These are phyloP conservation scores for Leptomonas seymouri DNA, from an alignment of 208 protist species.

Conservation along the genomic window DNA sequence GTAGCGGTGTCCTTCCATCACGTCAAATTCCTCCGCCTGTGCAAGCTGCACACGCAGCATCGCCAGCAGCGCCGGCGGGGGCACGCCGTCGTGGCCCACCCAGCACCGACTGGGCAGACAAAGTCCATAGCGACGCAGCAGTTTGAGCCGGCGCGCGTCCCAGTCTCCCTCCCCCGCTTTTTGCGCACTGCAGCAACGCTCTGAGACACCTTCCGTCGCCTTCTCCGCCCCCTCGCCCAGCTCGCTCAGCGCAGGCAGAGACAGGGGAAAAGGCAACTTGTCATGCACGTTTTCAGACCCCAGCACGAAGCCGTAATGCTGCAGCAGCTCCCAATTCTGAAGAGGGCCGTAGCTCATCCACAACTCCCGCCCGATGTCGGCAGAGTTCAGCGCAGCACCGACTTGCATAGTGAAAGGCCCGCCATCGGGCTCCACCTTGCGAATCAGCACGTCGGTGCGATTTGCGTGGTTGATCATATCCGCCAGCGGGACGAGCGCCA, in stretches of 20 bases:
- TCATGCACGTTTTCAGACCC: conserved; percentile 74
- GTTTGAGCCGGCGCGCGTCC: conserved; percentile 48
- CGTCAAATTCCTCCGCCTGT: conserved; percentile 64
- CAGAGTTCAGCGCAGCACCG: conserved; percentile 55
- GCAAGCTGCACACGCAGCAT: conserved; percentile 82
- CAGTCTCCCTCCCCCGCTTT: conserved; percentile 29
- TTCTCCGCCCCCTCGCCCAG: conserved; percentile 1
- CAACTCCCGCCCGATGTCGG: conserved; percentile 76
- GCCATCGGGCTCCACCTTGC: conserved; percentile 60
- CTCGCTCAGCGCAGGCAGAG: conserved; percentile 10
- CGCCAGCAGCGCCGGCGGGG: conserved; percentile 65
- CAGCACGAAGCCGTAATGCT: conserved; percentile 92
- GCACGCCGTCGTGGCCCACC: conserved; percentile 58
- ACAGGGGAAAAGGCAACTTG: conserved; percentile 82
- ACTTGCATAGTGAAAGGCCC: conserved; percentile 86
- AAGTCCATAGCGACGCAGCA: conserved; percentile 59
- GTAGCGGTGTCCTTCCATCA: conserved; percentile 48
- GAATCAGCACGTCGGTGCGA: conserved; percentile 76
- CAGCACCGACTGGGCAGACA: conserved; percentile 61
- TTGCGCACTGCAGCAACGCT: not conserved
- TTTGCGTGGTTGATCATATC: conserved; percentile 93
- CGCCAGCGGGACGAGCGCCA: conserved; percentile 80
- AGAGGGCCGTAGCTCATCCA: conserved; percentile 95
- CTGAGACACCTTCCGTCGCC: not conserved
- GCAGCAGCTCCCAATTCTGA: conserved; percentile 92